A percentile compares a stretch with the other conserved stretches of the same genome.
Evolutionary conservation across 1,284 basidiomycete species (phyloP).

Genomic region (Leccinum solheimii): DNA sequence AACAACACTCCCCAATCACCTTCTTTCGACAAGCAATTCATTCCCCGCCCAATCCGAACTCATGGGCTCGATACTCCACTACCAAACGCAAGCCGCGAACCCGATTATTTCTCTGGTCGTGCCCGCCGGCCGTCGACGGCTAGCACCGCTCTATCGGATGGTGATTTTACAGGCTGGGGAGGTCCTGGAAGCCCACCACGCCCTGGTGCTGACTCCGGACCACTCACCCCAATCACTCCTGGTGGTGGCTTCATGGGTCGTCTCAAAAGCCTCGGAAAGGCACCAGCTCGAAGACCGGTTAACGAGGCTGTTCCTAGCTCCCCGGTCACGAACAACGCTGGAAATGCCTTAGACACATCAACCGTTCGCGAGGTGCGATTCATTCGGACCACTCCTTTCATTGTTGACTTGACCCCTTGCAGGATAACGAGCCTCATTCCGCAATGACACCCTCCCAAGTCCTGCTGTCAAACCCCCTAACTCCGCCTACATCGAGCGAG

Average conservation of each 20-base stretch:
- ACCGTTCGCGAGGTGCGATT: conserved; percentile 28
- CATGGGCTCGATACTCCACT: conserved; percentile 30
- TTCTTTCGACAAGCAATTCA: conserved; percentile 31
- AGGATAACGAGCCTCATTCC: conserved; percentile 26
- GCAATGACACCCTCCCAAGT: conserved; percentile 59
- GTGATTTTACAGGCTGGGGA: conserved; percentile 56
- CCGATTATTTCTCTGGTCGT: conserved; percentile 55
- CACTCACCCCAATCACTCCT: conserved; percentile 55
- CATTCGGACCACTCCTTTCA: conserved; percentile 1
- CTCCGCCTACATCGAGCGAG: conserved; percentile 71
- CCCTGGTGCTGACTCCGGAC: conserved; percentile 31
- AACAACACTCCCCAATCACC: conserved; percentile 41
- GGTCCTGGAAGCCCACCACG: conserved; percentile 42
- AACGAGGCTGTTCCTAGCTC: conserved; percentile 31
- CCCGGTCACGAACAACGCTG: conserved; percentile 22
- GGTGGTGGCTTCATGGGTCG: conserved; percentile 70
- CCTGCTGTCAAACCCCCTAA: conserved; percentile 68
- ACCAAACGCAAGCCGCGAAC: conserved; percentile 31
- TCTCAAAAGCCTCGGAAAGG: conserved; percentile 72
- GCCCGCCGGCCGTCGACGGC: conserved; percentile 46
- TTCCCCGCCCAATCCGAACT: conserved; percentile 35
- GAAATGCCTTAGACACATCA: conserved; percentile 17
- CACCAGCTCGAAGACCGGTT: conserved; percentile 29
- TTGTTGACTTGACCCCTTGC: conserved; percentile 3
- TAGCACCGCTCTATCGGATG: conserved; percentile 40